Conservation (phyloP, 768 basidiomycete species). For the Dioszegia hungarica region DNA sequence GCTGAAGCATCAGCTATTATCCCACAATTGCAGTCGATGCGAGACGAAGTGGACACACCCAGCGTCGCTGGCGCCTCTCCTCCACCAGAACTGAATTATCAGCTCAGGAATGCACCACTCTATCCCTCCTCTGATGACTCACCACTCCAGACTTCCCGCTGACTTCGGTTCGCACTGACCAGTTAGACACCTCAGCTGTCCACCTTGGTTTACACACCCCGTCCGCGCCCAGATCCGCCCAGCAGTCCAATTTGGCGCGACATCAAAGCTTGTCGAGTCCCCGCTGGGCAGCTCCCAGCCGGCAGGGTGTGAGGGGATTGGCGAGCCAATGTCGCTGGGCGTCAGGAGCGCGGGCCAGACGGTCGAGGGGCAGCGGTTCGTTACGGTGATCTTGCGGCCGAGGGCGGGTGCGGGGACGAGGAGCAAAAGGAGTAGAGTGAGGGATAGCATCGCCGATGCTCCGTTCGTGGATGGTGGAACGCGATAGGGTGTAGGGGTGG, state of each 20-base stretch:
- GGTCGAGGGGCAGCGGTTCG: constrained; percentile 19
- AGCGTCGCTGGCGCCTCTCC: constrained; percentile 19
- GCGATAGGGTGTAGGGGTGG: too few relatives aligned
- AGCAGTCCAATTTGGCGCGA: constrained; percentile 17
- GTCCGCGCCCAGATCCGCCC: constrained; percentile 30
- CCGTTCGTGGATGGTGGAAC: too few relatives aligned
- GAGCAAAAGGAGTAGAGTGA: background rate
- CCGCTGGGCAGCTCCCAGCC: constrained; percentile 19
- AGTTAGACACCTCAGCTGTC: constrained; percentile 20
- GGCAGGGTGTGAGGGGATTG: constrained; percentile 16
- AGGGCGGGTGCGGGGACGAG: background rate
- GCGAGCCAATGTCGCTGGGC: background rate
- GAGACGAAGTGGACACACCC: constrained; percentile 11
- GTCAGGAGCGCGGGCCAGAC: constrained; percentile 25
- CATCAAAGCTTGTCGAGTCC: constrained; percentile 3
- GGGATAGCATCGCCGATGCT: too few relatives aligned
- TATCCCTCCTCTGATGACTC: constrained; percentile 10
- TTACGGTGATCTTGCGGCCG: constrained; percentile 21
- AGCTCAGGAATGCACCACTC: constrained; percentile 17
- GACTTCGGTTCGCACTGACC: constrained; percentile 15
- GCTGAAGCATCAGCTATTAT: constrained; percentile 10
- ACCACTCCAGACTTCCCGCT: constrained; percentile 17
- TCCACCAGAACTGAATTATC: constrained; percentile 1
- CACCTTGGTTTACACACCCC: constrained; percentile 15
- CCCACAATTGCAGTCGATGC: background rate